phyloP scores from a whole-genome alignment of 371 early-diverging fungal species.

The Haplosporangium sp. region DNA sequence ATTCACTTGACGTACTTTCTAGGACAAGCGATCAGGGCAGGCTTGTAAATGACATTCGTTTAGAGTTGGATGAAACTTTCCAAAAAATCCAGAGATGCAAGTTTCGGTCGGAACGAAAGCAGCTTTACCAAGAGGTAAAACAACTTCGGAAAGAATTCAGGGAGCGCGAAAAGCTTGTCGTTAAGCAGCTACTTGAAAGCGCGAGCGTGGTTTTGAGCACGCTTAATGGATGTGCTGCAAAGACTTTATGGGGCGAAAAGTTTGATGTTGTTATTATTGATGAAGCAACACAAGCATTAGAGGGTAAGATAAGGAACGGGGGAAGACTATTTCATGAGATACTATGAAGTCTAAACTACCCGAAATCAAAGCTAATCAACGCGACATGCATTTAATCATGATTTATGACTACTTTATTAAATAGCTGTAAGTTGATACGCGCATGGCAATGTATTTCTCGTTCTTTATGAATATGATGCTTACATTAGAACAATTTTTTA shows the following conservation, averaged over 20 bases:
- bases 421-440: neutral
- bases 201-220: conserved; percentile 75
- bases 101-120: conserved; percentile 72
- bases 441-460: neutral
- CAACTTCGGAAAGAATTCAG: conserved; percentile 81
- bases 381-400: neutral
- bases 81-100: conserved; percentile 72
- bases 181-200: conserved; percentile 70
- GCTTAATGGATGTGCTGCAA: conserved; percentile 71
- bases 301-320: conserved; percentile 54
- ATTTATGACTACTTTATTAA: neutral
- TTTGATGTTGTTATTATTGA: conserved; percentile 97
- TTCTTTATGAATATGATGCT: neutral
- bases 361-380: neutral
- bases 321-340: neutral
- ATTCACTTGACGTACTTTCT: conserved; percentile 78
- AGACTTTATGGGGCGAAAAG: conserved; percentile 64
- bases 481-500: neutral
- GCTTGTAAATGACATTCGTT: conserved; percentile 81
- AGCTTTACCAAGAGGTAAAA: conserved; percentile 75
- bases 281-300: conserved; percentile 92
- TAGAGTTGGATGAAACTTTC: conserved; percentile 82
- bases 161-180: conserved; percentile 77
- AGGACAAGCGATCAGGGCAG: conserved; percentile 81
- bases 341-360: too few relatives aligned